A percentile compares a stretch with the other conserved stretches of the same genome.
These are phyloP conservation scores for Penicillium angulare DNA, from an alignment of 495 filamentous ascomycete species.

Conservation along the genomic window DNA sequence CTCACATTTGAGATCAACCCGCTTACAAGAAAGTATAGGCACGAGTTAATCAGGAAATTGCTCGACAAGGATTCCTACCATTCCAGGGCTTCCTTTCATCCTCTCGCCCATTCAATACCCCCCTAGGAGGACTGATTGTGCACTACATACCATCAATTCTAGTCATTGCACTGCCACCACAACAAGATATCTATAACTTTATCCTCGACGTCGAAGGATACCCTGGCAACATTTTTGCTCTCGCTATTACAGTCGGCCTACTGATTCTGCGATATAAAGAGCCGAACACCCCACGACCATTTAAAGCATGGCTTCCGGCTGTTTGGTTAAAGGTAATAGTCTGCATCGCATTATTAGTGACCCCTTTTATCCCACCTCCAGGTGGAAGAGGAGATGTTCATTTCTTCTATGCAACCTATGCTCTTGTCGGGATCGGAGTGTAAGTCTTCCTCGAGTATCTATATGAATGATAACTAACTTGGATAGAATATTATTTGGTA, in stretches of 20 bases:
- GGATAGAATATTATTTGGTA: conserved; percentile 55
- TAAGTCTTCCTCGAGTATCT: conserved; percentile 41
- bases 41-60: conserved; percentile 68
- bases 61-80: conserved; percentile 67
- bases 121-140: conserved; percentile 63
- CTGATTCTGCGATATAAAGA: conserved; percentile 60
- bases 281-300: conserved; percentile 63
- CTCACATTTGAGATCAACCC: neutral
- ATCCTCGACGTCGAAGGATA: conserved; percentile 74
- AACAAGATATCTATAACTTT: conserved; percentile 68
- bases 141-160: conserved; percentile 67
- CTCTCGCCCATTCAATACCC: conserved; percentile 65
- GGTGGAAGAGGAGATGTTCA: conserved; percentile 52
- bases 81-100: conserved; percentile 61
- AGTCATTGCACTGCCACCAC: conserved; percentile 63
- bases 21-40: conserved; percentile 42
- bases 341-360: conserved; percentile 30
- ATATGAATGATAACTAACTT: neutral
- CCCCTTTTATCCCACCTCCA: conserved; percentile 45
- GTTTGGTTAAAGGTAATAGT: conserved; percentile 39
- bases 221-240: conserved; percentile 57
- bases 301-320: conserved; percentile 59
- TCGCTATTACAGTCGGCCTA: conserved; percentile 60
- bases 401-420: conserved; percentile 71
- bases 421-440: conserved; percentile 67